These are phyloP conservation scores for Colletotrichum zoysiae DNA, from an alignment of 2,329 filamentous ascomycete species.

Conservation along the genomic window DNA sequence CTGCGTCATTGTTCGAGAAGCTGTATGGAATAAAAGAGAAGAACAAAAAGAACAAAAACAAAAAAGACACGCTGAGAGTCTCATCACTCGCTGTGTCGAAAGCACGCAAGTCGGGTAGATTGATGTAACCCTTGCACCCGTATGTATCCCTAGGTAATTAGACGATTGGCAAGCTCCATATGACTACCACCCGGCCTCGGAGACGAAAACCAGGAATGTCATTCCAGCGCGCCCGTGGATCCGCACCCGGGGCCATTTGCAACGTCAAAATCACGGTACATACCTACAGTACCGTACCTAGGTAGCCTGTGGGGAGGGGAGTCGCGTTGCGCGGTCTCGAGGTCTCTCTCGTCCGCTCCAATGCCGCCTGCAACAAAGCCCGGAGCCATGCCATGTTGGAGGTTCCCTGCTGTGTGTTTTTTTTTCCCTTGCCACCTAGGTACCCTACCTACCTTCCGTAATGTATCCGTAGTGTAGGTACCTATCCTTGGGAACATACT, in stretches of 20 bases:
- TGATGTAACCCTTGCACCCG: background rate
- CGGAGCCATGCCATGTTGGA: background rate
- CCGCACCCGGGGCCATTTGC: slow-evolving; percentile 28
- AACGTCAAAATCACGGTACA: slow-evolving; percentile 35
- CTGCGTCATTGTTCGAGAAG: background rate
- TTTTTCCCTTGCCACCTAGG: too few species aligned
- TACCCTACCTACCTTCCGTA: too few species aligned
- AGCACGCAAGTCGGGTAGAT: background rate
- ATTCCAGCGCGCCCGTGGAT: slow-evolving; percentile 27
- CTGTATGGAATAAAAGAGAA: background rate
- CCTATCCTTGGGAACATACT: slow-evolving; percentile 1
- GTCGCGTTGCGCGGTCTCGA: slow-evolving; percentile 8
- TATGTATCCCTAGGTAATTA: background rate
- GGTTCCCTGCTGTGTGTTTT: background rate
- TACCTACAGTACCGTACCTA: background rate
- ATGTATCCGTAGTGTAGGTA: too few species aligned
- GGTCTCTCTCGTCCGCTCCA: slow-evolving; percentile 11
- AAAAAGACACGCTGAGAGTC: background rate
- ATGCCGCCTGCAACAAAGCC: slow-evolving; percentile 13
- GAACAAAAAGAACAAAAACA: background rate
- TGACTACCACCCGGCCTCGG: background rate
- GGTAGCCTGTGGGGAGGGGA: slow-evolving; percentile 17
- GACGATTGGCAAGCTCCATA: background rate
- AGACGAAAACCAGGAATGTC: slow-evolving; percentile 16
- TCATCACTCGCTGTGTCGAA: background rate